A percentile compares a stretch with the other conserved stretches of the same genome.
Conservation (phyloP, 495 filamentous ascomycete species). For the Penicillium antarcticum region DNA sequence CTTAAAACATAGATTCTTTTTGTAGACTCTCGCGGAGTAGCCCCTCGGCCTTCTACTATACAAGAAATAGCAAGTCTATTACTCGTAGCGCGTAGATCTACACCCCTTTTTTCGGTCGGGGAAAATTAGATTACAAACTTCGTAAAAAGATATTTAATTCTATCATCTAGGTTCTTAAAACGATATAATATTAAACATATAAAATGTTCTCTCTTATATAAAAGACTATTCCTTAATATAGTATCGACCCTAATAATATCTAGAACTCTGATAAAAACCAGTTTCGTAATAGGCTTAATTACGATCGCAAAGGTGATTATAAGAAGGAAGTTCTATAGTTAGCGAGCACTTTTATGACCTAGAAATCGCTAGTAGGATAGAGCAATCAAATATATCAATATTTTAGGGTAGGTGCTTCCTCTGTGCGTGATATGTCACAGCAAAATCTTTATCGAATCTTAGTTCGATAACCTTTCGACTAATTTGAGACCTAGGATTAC, state of each 20-base stretch:
- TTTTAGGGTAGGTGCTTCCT: not conserved
- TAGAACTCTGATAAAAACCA: too few species aligned
- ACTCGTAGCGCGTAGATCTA: slow-evolving; percentile 11
- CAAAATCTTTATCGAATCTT: not conserved
- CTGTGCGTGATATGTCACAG: not conserved
- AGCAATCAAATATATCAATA: not conserved
- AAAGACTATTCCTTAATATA: too few species aligned
- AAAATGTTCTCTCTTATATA: too few species aligned
- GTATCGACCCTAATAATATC: too few species aligned
- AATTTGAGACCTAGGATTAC: not conserved
- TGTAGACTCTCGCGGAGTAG: slow-evolving; percentile 12
- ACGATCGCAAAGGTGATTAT: too few species aligned
- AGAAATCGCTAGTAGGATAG: too few species aligned
- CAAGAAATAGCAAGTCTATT: slow-evolving; percentile 41
- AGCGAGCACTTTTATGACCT: too few species aligned
- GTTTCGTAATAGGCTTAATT: too few species aligned
- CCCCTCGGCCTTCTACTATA: too few species aligned
- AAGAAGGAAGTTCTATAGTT: too few species aligned
- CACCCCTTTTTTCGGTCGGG: not conserved
- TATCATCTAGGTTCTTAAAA: slow-evolving; percentile 25
- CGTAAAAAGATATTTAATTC: slow-evolving; percentile 23
- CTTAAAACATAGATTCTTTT: slow-evolving; percentile 31
- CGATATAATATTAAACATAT: too few species aligned
- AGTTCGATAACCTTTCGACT: not conserved
- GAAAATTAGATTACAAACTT: slow-evolving; percentile 22